Base-by-base conservation (phyloP, 192 early-diverging fungal genomes). In the Backusella sp. region DNA sequence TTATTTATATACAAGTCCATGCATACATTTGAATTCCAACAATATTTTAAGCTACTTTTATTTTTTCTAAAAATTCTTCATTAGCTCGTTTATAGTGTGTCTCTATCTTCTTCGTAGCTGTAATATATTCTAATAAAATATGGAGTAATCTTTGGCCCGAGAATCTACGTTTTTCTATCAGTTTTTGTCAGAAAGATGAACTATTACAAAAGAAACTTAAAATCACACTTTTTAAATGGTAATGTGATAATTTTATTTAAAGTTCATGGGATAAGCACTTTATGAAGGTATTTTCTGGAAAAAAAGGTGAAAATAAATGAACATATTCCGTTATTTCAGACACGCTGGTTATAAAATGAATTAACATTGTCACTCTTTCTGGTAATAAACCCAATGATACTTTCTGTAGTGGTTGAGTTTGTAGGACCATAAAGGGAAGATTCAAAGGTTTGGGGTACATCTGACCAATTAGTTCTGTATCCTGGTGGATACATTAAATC, bases 331-430 rank as follows among this genome's bases (percentile, higher is more conserved):
- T 59, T 59, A 23, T 11, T 59, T 59, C 1, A 23, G 23, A 21
- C 17, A 59, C 21, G 7, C 26, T 59, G 53, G 32, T 70, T 41
- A 70, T 46, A 70, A 19, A 46, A 70, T 23, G 26, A 21, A 28
- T 44, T 12, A 46, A 70, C 46, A 26, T 39, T 39, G 23, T 70
- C 39, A 70, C 39, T 46, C 69, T 70, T 70, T 30, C 26, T 70
- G 17, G 69, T 41, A 3, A 70, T 70, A 32, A 70, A 70, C 1
- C 28, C 69, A 15, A 44, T 42, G 8, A 70, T 28, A 46, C 69
- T 46, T 30, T 46, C 69, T 19, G 41, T 46, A 19, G 67, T 37
- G 12, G 67, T 68, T 21, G 67, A 68, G 8, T 68, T 68, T 21
- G 34, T 37, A 21, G 67, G 67, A 36, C 67, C 67, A 68, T 46